Percentiles rank a stretch among this genome's conserved stretches.
Evolutionary conservation across 441 rosid genomes (phyloP).

Genomic region (Gossypium lobatum): DNA sequence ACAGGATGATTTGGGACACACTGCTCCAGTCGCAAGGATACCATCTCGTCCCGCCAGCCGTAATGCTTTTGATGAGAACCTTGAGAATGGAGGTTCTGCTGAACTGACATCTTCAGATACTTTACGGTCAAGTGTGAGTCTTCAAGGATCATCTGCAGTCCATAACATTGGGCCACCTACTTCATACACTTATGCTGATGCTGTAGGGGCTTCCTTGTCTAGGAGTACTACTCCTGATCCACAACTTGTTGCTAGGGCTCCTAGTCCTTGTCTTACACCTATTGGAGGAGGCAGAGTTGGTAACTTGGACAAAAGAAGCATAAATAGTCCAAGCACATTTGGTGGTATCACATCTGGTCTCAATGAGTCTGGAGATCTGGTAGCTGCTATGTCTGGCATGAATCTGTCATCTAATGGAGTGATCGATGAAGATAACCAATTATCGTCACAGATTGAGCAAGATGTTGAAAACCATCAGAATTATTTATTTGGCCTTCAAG

Average conservation of each 20-base stretch:
- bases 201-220: constrained; percentile 70
- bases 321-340: constrained; percentile 43
- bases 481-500: constrained; percentile 51
- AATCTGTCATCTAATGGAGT: constrained; percentile 48
- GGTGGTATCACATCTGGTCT: constrained; percentile 45
- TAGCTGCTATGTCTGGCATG: constrained; percentile 62
- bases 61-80: constrained; percentile 51
- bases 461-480: constrained; percentile 50
- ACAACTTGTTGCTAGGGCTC: constrained; percentile 70
- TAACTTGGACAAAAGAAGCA: constrained; percentile 57
- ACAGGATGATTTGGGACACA: constrained; percentile 69
- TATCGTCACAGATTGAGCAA: constrained; percentile 34
- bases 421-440: constrained; percentile 37
- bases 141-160: constrained; percentile 37
- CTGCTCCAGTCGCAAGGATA: constrained; percentile 34
- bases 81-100: constrained; percentile 32
- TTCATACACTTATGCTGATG: constrained; percentile 76
- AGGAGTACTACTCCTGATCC: constrained; percentile 89
- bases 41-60: constrained; percentile 44
- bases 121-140: constrained; percentile 32
- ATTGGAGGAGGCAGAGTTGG: constrained; percentile 72
- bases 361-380: constrained; percentile 54
- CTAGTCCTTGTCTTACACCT: constrained; percentile 84
- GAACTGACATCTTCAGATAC: constrained; percentile 40
- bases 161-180: constrained; percentile 45